Base-by-base conservation (phyloP, 768 basidiomycete species). In the Cystoderma amianthinum region DNA sequence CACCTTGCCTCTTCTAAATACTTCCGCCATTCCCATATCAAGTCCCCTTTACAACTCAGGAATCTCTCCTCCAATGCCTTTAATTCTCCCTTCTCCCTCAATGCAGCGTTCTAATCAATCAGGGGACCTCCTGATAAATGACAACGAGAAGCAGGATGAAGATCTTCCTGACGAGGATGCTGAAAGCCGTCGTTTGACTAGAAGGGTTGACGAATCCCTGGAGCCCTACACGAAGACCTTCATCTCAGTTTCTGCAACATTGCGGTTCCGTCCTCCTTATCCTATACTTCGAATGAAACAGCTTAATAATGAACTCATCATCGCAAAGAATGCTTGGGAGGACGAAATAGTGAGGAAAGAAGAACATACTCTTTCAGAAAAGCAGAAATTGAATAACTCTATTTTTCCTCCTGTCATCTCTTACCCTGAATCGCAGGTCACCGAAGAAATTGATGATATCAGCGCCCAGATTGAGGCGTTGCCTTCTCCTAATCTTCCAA, bases 181-280 rank as follows among this genome's bases (percentile, higher is more conserved):
- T 2, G 83, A 84, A 44, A 81, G 76, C 43, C 55, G 76, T 18
- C 71, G 74, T 35, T 72, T 92, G 5, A 82, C 91, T 4, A 71
- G 75, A 41, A 78, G 88, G 15, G 91, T 96, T 22, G 79, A 88
- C 38, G 70, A 84, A 41, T 81, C 87, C 0, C 68, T 94, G n/a
- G 77, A 85, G 30, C 85, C 88, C 2, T 99, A 96, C 57, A 67
- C 71, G 49, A 79, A 69, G 46, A 93, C 88, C 2, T 91, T 92
- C 54, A 86, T 97, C 21, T 98, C 96, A 2, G 88, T 92, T 32
- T 97, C 94, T 2, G 86, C 94, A 0, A 91, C 93, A 0, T 67
- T 97, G 36, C 79, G 90, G 3, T 96, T 96, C 57, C 88, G 84
- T 11, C 92, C 95, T 17, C 96, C 96, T 3, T 84, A 89, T 54